Evolutionary conservation across 2,329 filamentous ascomycete species (phyloP).

Genomic region (Cytospora leucostoma): DNA sequence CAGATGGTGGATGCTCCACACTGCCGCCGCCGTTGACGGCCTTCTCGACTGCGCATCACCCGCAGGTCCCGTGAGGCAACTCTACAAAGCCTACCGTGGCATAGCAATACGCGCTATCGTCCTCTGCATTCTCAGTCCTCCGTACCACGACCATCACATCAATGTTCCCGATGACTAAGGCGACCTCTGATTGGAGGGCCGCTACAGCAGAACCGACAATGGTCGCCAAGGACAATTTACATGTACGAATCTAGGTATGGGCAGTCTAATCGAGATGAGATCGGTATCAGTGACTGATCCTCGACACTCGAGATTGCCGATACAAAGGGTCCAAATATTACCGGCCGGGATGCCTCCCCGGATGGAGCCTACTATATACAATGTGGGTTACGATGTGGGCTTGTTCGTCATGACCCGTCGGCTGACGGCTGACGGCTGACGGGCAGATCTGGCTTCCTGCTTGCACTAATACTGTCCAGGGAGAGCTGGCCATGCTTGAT

Average conservation of each 20-base stretch:
- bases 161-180: not conserved
- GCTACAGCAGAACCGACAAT: not conserved
- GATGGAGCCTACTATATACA: conserved; percentile 1
- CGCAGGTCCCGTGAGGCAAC: not conserved
- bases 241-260: not conserved
- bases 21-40: not conserved
- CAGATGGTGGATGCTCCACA: conserved; percentile 11
- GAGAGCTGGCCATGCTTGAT: conserved; percentile 7
- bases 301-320: conserved; percentile 7
- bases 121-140: not conserved
- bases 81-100: too few species aligned
- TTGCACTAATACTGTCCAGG: not conserved
- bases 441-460: not conserved
- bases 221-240: not conserved
- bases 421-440: not conserved
- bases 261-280: not conserved
- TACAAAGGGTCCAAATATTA: conserved; percentile 3
- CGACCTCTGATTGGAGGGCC: not conserved
- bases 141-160: not conserved
- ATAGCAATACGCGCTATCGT: not conserved
- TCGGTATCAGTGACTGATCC: not conserved
- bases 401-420: not conserved
- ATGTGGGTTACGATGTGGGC: not conserved
- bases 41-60: not conserved
- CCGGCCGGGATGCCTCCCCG: conserved; percentile 9